These are phyloP conservation scores for Nakazawaea holstii DNA, from an alignment of 805 yeast genomes.

Conservation along the genomic window DNA sequence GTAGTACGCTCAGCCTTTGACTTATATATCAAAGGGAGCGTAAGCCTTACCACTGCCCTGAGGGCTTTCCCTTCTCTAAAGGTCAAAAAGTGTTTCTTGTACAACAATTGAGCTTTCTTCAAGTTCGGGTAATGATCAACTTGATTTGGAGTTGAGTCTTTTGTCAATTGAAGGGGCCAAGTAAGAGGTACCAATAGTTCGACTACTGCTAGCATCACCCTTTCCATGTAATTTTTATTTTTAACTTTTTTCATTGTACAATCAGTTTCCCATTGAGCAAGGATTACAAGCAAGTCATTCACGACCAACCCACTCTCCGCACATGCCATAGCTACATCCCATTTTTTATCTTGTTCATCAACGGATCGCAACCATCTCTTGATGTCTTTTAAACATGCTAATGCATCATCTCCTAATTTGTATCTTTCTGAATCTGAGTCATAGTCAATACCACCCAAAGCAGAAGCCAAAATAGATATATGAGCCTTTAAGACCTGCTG, in stretches of 20 bases:
- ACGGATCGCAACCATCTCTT: conserved; percentile 83
- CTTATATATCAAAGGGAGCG: conserved; percentile 52
- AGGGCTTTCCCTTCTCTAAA: conserved; percentile 58
- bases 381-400: conserved; percentile 80
- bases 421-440: conserved; percentile 43
- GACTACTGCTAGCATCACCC: conserved; percentile 64
- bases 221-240: conserved; percentile 39
- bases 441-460: conserved; percentile 87
- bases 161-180: conserved; percentile 72
- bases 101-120: conserved; percentile 59
- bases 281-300: conserved; percentile 68
- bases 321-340: conserved; percentile 85
- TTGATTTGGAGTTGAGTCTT: conserved; percentile 52
- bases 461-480: conserved; percentile 76
- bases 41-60: conserved; percentile 63
- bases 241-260: conserved; percentile 24
- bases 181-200: conserved; percentile 81
- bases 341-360: conserved; percentile 65
- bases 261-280: conserved; percentile 64
- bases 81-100: conserved; percentile 63
- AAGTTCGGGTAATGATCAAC: conserved; percentile 52
- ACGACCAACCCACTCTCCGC: conserved; percentile 71
- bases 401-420: conserved; percentile 81
- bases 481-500: conserved; percentile 54
- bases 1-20: conserved; percentile 52